Evolutionary conservation across 148 eudicot species (phyloP), one percentile per base, ranked within the genome.

Genomic region (Chenopodium album): DNA sequence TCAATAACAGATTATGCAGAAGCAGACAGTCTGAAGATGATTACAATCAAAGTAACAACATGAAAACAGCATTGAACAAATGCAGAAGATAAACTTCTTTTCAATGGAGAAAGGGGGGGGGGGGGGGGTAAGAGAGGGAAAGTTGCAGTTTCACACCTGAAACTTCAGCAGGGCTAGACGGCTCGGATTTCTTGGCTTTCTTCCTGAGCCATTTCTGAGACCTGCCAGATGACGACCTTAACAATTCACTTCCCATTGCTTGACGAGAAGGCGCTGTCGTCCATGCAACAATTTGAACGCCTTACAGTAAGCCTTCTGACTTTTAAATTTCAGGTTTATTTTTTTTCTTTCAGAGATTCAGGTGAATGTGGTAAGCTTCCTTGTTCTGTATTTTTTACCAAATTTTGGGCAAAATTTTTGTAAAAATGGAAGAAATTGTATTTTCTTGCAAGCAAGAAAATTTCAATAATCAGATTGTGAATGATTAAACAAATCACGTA

Each of bases 201-300:
- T 88, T 89, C 76, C 88, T 72, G 44, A 89, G 87, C 95, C 92
- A 88, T 79, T 76, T 69, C 9, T 77, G 85, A 11, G 90, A 75
- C 85, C 83, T 87, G 64, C 81, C 76, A 2, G 87, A 86, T 59
- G 78, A 78, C 28, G 89, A 82, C 62, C 81, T 82, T 17, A 64
- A 75, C 11, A 88, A 76, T 86, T 88, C 86, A 29, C 76, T 88
- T 46, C 83, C 92, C 93, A 89, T 92, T 19, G 11, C 70, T 76
- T 19, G 46, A 50, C 75, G 69, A 80, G 71, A 32, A 50, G 46
- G 74, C 17, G 22, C 52, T 9, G 47, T n/a, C 13, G 47, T n/a
- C 87, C 85, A 79, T 85, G 82, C 82, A 77, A 65, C 67, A 79
- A 75, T 44, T 26, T 70, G 52, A 75, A 76, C 59, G 22, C 85